Base-by-base conservation (phyloP, 345 rosid genomes). In the Salix viminalis region DNA sequence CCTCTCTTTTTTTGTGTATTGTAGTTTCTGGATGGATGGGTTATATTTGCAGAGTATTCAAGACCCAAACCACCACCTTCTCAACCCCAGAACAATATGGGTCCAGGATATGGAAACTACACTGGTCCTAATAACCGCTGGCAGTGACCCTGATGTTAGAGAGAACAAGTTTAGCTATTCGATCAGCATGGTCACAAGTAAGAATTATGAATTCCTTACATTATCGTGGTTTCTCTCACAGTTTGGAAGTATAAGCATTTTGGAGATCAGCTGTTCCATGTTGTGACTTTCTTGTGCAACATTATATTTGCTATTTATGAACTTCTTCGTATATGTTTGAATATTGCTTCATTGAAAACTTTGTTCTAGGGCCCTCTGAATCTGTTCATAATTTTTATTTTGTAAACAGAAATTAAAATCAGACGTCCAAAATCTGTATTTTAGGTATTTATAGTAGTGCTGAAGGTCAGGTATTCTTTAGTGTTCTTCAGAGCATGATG, bases 21-120 rank as follows among this genome's bases (percentile, higher is more conserved):
- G 83, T 60, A 90, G 94, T 90, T 85, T 79, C 87, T 90, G 76
- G 94, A 90, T n/a, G 94, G 92, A 12, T 89, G 94, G 94, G 94
- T 90, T 78, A 90, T 90, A 85, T 90, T 90, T 69, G 94, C 94
- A 2, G 94, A 90, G 83, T 90, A 89, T 79, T 90, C 92, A 44
- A 86, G 87, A 84, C 88, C 90, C 39, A 84, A 86, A 77, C 86
- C 81, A 24, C 76, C 79, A 11, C 64, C 68, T 69, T 3, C 85
- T 6, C 66, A 68, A 5, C 81, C 70, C 32, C 21, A 64, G 67
- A 76, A 68, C 74, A 67, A 76, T 19, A 69, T n/a, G 68, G 76
- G 78, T 44, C 65, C 76, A 48, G 44, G 66, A 6, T 68, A 69
- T 42, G 65, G 68, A 36, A 67, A 36, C 66, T 32, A 23, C 60